Evolutionary conservation across 2,329 filamentous ascomycete species (phyloP).

Genomic region (Dryadomyces sulphureus): DNA sequence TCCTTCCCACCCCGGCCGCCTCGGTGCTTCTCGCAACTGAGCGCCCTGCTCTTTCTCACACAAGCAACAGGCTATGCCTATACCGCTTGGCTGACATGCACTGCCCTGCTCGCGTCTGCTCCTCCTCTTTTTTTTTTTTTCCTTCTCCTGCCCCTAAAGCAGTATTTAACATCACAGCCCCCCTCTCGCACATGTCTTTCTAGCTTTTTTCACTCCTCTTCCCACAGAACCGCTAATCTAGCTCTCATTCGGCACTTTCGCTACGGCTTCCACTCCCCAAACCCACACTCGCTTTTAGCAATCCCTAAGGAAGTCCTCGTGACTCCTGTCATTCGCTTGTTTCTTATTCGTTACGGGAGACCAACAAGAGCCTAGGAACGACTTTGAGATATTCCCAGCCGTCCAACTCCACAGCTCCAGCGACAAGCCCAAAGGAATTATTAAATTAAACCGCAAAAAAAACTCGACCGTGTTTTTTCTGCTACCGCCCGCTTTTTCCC

Average conservation of each 20-base stretch:
- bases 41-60: conserved; percentile 1
- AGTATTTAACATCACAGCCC: conserved; percentile 1
- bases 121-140: background rate
- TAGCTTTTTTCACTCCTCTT: conserved; percentile 8
- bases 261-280: conserved; percentile 20
- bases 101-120: background rate
- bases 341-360: conserved; percentile 28
- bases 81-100: background rate
- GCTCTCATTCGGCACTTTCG: conserved; percentile 18
- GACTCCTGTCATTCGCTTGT: conserved; percentile 64
- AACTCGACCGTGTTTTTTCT: background rate
- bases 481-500: background rate
- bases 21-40: conserved; percentile 5
- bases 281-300: conserved; percentile 36
- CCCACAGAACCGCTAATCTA: conserved; percentile 3
- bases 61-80: background rate
- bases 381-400: background rate
- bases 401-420: background rate
- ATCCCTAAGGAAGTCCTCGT: conserved; percentile 52
- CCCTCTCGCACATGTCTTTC: background rate
- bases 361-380: conserved; percentile 1
- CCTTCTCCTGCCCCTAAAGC: background rate
- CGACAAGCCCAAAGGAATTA: background rate
- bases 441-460: background rate
- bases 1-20: background rate